Conservation (phyloP, 1,284 basidiomycete genomes). For the Mrakiaceae sp. region DNA sequence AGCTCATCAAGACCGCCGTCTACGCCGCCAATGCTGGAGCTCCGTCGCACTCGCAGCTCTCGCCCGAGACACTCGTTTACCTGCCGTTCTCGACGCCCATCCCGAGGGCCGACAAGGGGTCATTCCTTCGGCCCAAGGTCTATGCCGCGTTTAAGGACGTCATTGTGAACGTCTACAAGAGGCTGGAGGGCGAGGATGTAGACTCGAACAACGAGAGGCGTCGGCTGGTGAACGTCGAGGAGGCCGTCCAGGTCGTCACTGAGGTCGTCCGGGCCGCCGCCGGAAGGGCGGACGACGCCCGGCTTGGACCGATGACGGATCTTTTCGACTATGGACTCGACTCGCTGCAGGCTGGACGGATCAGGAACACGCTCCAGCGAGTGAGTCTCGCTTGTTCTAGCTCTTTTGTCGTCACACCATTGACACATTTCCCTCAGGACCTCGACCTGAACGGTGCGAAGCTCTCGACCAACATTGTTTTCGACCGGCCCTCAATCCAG, state of each 20-base stretch:
- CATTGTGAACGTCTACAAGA: constrained; percentile 42
- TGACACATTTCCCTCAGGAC: neutral
- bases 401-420: neutral
- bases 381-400: neutral
- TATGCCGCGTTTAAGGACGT: constrained; percentile 44
- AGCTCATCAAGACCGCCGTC: constrained; percentile 42
- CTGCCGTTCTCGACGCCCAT: constrained; percentile 36
- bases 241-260: constrained; percentile 11
- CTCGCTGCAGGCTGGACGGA: constrained; percentile 46
- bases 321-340: constrained; percentile 43
- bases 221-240: neutral
- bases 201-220: neutral
- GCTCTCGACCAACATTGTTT: constrained; percentile 34
- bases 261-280: constrained; percentile 11
- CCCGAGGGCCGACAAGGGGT: constrained; percentile 42
- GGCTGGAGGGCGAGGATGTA: constrained; percentile 37
- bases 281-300: neutral
- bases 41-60: constrained; percentile 41
- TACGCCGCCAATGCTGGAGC: constrained; percentile 43
- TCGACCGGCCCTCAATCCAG: constrained; percentile 38
- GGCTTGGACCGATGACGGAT: constrained; percentile 21
- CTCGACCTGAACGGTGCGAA: constrained; percentile 19
- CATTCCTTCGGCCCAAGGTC: constrained; percentile 37
- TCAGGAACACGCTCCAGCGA: constrained; percentile 39
- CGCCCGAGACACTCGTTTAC: constrained; percentile 39